Conservation (phyloP, 2,329 filamentous ascomycete species). For the Neopestalotiopsis sp. region DNA sequence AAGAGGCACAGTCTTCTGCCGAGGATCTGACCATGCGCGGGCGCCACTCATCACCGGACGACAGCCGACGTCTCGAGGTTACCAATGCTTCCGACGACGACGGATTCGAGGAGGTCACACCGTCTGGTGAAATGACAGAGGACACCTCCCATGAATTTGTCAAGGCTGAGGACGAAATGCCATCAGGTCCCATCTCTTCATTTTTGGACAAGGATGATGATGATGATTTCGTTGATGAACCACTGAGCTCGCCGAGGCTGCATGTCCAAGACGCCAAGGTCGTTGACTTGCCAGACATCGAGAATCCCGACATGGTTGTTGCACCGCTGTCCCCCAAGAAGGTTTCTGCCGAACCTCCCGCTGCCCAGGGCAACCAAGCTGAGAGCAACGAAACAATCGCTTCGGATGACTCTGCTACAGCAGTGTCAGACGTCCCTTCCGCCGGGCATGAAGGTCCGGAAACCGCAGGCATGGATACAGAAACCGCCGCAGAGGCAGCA, state of each 20-base stretch:
- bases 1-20: conserved; percentile 51
- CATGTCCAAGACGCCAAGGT: conserved; percentile 63
- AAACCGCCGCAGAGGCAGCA: neutral
- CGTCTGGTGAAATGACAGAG: conserved; percentile 72
- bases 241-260: conserved; percentile 71
- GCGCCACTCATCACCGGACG: conserved; percentile 53
- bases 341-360: conserved; percentile 3
- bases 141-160: conserved; percentile 73
- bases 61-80: conserved; percentile 74
- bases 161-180: conserved; percentile 61
- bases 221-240: conserved; percentile 80
- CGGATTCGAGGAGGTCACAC: conserved; percentile 87
- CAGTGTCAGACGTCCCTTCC: neutral
- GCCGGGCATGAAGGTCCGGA: neutral
- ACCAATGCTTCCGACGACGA: conserved; percentile 87
- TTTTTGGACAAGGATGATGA: conserved; percentile 63
- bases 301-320: conserved; percentile 62
- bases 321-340: conserved; percentile 62
- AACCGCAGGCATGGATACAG: neutral
- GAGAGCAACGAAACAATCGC: neutral
- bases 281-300: conserved; percentile 52
- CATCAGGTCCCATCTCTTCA: conserved; percentile 40
- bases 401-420: neutral
- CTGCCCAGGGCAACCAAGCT: neutral
- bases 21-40: conserved; percentile 69